These are phyloP conservation scores for Barnettozyma botsteinii DNA, from an alignment of 805 yeast genomes.

Conservation along the genomic window DNA sequence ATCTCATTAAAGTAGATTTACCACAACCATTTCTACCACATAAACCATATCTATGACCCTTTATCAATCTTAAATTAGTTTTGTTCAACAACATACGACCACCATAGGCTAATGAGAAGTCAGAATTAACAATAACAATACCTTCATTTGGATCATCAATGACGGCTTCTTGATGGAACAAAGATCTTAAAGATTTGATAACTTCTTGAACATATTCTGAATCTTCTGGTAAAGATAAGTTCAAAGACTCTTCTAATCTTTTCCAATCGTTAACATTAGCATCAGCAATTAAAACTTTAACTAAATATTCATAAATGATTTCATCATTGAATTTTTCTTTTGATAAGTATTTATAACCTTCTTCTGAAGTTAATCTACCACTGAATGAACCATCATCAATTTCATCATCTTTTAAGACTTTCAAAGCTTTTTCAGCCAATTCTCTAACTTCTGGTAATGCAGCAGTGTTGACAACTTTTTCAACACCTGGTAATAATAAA, in stretches of 20 bases:
- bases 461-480: slow-evolving; percentile 83
- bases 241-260: slow-evolving; percentile 51
- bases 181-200: slow-evolving; percentile 43
- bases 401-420: slow-evolving; percentile 78
- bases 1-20: slow-evolving; percentile 94
- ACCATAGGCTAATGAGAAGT: slow-evolving; percentile 95
- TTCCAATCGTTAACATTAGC: slow-evolving; percentile 73
- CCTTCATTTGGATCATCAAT: slow-evolving; percentile 71
- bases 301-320: slow-evolving; percentile 41
- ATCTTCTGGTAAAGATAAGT: slow-evolving; percentile 34
- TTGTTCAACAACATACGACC: slow-evolving; percentile 94
- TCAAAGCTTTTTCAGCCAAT: slow-evolving; percentile 79
- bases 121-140: slow-evolving; percentile 86
- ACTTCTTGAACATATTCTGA: slow-evolving; percentile 38
- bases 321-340: slow-evolving; percentile 31
- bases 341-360: slow-evolving; percentile 42
- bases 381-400: slow-evolving; percentile 66
- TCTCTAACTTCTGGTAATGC: slow-evolving; percentile 95
- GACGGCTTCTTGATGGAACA: slow-evolving; percentile 48
- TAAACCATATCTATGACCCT: slow-evolving; percentile 96
- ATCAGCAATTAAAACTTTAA: slow-evolving; percentile 49
- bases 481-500: slow-evolving; percentile 81
- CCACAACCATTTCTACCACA: slow-evolving; percentile 99
- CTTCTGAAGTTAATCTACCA: slow-evolving; percentile 59
- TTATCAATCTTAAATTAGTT: slow-evolving; percentile 77